Conservation (phyloP, 768 basidiomycete species). For the Russula olivacea region DNA sequence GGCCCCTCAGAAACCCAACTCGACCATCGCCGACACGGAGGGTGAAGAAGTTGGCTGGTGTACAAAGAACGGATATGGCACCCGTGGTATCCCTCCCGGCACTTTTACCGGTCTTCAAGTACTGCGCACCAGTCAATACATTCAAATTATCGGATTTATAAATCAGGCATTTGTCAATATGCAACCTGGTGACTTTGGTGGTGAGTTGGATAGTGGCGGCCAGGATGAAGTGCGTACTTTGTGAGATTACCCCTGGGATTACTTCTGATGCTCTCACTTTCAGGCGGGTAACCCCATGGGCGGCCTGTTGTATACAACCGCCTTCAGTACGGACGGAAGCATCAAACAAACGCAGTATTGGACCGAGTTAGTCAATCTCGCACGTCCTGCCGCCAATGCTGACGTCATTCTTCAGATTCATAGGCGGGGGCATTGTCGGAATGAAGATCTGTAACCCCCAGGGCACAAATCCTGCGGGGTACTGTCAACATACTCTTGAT, state of each 20-base stretch:
- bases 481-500: constrained; percentile 69
- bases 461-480: constrained; percentile 42
- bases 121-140: constrained; percentile 52
- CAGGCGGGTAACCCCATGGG: constrained; percentile 81
- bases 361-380: constrained; percentile 46
- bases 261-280: background rate
- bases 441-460: constrained; percentile 65
- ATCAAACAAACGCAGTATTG: constrained; percentile 57
- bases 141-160: constrained; percentile 56
- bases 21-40: constrained; percentile 59
- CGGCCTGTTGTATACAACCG: constrained; percentile 59
- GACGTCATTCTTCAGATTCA: constrained; percentile 47
- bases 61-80: constrained; percentile 62
- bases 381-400: background rate
- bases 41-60: constrained; percentile 73
- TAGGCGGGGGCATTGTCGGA: constrained; percentile 61
- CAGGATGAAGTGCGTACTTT: constrained; percentile 47
- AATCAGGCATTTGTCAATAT: constrained; percentile 58
- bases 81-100: constrained; percentile 65
- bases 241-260: background rate
- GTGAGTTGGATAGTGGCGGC: constrained; percentile 74
- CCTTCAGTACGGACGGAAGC: constrained; percentile 40
- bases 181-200: constrained; percentile 51
- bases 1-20: constrained; percentile 48
- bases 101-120: constrained; percentile 61